These are phyloP conservation scores for Raffaelea ambrosiae DNA, from an alignment of 2,329 filamentous ascomycete genomes.

Conservation along the genomic window DNA sequence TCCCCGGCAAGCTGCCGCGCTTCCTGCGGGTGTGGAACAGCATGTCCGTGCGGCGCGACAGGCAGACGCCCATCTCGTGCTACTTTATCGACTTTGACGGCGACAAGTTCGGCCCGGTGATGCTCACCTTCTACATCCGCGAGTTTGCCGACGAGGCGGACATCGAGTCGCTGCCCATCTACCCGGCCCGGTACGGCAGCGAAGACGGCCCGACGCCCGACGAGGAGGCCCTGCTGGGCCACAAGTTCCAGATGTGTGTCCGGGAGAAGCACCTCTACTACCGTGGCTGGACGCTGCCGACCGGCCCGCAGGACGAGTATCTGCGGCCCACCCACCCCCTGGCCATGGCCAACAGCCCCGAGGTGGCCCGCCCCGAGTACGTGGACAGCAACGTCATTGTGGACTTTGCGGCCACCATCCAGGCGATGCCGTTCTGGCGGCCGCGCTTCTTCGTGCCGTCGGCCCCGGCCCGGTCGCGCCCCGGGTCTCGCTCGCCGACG, in stretches of 20 bases:
- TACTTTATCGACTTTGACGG: neutral
- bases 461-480: slow-evolving; percentile 1
- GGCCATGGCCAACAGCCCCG: neutral
- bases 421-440: slow-evolving; percentile 10
- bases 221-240: neutral
- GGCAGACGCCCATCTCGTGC: too few relatives aligned
- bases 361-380: slow-evolving; percentile 8
- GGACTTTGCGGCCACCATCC: slow-evolving; percentile 16
- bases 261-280: neutral
- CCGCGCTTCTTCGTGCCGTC: slow-evolving; percentile 4
- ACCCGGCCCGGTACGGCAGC: neutral
- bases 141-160: neutral
- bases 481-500: too few relatives aligned
- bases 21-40: too few relatives aligned
- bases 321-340: slow-evolving; percentile 3
- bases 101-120: neutral
- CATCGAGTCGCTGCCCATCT: neutral
- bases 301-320: neutral
- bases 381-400: slow-evolving; percentile 18
- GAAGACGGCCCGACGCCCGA: neutral
- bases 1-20: too few relatives aligned
- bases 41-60: too few relatives aligned
- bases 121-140: neutral
- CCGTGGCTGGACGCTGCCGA: neutral
- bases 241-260: neutral